phyloP scores from a whole-genome alignment of 352 stramenopile species.

The Globisporangium radiosum region DNA sequence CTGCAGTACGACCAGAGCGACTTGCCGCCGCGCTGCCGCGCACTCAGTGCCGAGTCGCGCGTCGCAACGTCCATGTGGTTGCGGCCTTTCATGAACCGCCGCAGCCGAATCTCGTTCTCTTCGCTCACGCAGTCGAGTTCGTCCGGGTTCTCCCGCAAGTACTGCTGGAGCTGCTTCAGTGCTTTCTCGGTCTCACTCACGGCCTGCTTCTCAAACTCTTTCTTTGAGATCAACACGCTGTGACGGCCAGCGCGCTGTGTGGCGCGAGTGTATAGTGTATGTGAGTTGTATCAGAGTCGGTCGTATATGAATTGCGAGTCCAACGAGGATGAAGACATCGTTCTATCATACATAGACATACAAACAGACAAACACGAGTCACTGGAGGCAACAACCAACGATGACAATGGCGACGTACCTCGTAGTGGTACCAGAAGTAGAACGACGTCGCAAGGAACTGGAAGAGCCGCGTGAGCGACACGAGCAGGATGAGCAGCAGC shows the following conservation, averaged over 20 bases:
- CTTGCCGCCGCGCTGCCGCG: constrained; percentile 21
- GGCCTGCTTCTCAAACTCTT: constrained; percentile 63
- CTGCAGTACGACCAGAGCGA: constrained; percentile 37
- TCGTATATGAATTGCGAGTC: too few relatives aligned
- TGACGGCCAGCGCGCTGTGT: constrained; percentile 35
- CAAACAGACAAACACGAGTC: neutral
- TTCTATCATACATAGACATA: constrained; percentile 12
- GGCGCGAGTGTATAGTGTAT: neutral
- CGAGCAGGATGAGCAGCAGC: constrained; percentile 59
- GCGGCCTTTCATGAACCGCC: constrained; percentile 68
- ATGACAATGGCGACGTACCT: constrained; percentile 18
- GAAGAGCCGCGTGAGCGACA: constrained; percentile 64
- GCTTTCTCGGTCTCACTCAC: constrained; percentile 71
- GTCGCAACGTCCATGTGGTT: constrained; percentile 69
- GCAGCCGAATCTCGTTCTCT: constrained; percentile 73
- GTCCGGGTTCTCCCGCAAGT: constrained; percentile 61
- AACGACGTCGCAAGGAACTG: constrained; percentile 57
- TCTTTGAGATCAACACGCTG: constrained; percentile 63
- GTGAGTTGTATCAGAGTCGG: too few relatives aligned
- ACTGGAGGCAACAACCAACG: neutral
- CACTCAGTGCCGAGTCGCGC: constrained; percentile 25
- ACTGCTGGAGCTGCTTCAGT: constrained; percentile 55
- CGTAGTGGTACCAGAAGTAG: constrained; percentile 85
- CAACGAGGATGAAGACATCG: neutral
- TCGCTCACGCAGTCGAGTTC: constrained; percentile 74